Percentiles rank a stretch among this genome's conserved stretches.
phyloP scores from a whole-genome alignment of 306 rosid genomes.

The Dalbergia cochinchinensis region DNA sequence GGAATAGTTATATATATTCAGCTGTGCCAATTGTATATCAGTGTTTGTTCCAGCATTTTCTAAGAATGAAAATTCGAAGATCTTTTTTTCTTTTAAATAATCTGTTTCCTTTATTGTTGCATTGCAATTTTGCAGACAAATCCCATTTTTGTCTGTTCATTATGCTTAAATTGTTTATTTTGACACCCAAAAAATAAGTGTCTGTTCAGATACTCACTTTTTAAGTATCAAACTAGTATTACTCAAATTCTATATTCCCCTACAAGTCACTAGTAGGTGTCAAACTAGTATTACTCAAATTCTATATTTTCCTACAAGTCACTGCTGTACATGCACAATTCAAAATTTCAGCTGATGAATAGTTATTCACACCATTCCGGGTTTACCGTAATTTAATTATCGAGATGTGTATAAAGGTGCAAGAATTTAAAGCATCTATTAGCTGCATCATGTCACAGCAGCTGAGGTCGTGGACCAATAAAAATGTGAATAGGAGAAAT shows the following conservation, averaged over 20 bases:
- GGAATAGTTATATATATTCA: constrained; percentile 33
- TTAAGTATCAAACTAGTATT: too few relatives aligned
- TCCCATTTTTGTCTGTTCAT: constrained; percentile 12
- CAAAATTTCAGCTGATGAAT: not conserved
- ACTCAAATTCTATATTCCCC: too few relatives aligned
- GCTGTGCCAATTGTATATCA: constrained; percentile 43
- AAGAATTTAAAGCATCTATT: not conserved
- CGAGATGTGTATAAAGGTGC: not conserved
- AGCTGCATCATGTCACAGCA: not conserved
- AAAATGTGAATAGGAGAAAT: not conserved
- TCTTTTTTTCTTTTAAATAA: too few relatives aligned
- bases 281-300: too few relatives aligned
- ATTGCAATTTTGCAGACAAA: not conserved
- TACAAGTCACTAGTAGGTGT: too few relatives aligned
- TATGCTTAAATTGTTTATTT: too few relatives aligned
- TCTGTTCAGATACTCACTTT: too few relatives aligned
- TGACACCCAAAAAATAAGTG: too few relatives aligned
- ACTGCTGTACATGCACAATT: not conserved
- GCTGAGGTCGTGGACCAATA: not conserved
- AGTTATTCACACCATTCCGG: not conserved
- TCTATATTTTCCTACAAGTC: constrained; percentile 1
- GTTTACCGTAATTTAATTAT: not conserved
- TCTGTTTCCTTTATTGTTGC: not conserved
- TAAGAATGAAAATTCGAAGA: not conserved
- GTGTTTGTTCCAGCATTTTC: constrained; percentile 6